These are phyloP conservation scores for Chimonanthus salicifolius DNA, from an alignment of 164 flowering plant genomes.

Conservation along the genomic window DNA sequence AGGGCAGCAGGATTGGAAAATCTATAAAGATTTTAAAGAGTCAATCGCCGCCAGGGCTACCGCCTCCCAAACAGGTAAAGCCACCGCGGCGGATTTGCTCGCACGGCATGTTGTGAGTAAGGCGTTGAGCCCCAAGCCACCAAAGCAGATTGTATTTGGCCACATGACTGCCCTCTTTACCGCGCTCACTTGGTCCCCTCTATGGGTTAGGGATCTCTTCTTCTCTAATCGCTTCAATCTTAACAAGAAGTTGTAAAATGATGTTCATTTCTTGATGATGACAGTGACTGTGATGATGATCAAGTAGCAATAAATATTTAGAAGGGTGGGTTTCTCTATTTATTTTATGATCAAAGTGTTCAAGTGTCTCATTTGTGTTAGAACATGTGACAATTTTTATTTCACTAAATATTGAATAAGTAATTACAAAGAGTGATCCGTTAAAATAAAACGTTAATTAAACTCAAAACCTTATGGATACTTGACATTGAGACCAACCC, in stretches of 20 bases:
- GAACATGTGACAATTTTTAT: too few relatives aligned
- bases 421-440: not conserved
- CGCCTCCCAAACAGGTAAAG: slow-evolving; percentile 53
- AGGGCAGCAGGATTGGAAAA: slow-evolving; percentile 40
- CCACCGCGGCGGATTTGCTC: slow-evolving; percentile 44
- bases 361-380: too few relatives aligned
- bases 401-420: too few relatives aligned
- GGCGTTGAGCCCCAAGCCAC: slow-evolving; percentile 51
- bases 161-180: slow-evolving; percentile 53
- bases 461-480: too few relatives aligned
- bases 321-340: not conserved
- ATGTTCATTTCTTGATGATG: not conserved
- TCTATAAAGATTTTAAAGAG: slow-evolving; percentile 46
- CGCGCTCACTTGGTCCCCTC: slow-evolving; percentile 46
- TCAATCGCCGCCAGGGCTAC: slow-evolving; percentile 44
- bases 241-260: slow-evolving; percentile 17
- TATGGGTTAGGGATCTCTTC: slow-evolving; percentile 58
- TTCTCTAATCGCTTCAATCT: slow-evolving; percentile 35
- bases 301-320: too few relatives aligned
- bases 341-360: not conserved
- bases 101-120: slow-evolving; percentile 54
- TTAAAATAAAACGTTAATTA: not conserved
- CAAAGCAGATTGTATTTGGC: slow-evolving; percentile 51
- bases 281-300: not conserved
- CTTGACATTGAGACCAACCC: too few relatives aligned